A percentile compares a stretch with the other conserved stretches of the same genome.
Evolutionary conservation across 2,329 filamentous ascomycete genomes (phyloP).

Genomic region (Cytospora chrysosperma): DNA sequence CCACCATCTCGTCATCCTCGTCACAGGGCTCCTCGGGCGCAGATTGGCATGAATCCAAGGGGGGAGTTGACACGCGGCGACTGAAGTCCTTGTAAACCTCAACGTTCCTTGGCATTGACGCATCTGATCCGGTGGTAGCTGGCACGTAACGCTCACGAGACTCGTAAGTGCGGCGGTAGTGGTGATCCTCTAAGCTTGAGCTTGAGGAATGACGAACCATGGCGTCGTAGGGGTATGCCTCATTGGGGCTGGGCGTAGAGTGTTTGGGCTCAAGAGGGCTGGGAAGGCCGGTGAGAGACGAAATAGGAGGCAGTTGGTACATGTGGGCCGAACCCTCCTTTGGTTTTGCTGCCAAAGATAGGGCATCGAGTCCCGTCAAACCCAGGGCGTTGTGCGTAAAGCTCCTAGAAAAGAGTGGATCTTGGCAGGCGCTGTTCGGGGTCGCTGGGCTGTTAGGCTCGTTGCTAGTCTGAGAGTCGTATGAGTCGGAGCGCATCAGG

Average conservation of each 20-base stretch:
- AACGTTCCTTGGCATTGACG: not conserved
- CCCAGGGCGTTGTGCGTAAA: not conserved
- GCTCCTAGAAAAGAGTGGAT: conserved; percentile 2
- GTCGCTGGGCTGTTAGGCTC: conserved; percentile 57
- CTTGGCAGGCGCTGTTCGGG: conserved; percentile 44
- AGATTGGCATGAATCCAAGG: not conserved
- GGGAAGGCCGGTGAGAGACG: conserved; percentile 16
- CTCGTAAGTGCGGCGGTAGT: conserved; percentile 12
- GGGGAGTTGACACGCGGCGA: conserved; percentile 2
- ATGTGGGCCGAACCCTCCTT: conserved; percentile 33
- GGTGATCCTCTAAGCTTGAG: conserved; percentile 14
- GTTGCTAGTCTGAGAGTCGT: conserved; percentile 58
- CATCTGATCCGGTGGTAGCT: not conserved
- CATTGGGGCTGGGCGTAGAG: conserved; percentile 3
- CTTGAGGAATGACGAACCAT: conserved; percentile 8
- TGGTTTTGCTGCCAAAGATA: conserved; percentile 38
- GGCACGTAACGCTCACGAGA: conserved; percentile 6
- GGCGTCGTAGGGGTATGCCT: conserved; percentile 15
- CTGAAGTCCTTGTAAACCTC: conserved; percentile 5
- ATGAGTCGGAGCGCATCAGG: conserved; percentile 60
- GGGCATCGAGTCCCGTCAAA: conserved; percentile 33
- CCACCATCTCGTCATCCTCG: conserved; percentile 46
- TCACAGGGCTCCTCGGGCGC: conserved; percentile 29
- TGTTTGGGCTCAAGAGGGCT: conserved; percentile 11
- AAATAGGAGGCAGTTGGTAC: conserved; percentile 25